Percentiles rank a stretch among this genome's conserved stretches.
phyloP scores from a whole-genome alignment of 768 basidiomycete genomes.

The Hericium rajendrae region DNA sequence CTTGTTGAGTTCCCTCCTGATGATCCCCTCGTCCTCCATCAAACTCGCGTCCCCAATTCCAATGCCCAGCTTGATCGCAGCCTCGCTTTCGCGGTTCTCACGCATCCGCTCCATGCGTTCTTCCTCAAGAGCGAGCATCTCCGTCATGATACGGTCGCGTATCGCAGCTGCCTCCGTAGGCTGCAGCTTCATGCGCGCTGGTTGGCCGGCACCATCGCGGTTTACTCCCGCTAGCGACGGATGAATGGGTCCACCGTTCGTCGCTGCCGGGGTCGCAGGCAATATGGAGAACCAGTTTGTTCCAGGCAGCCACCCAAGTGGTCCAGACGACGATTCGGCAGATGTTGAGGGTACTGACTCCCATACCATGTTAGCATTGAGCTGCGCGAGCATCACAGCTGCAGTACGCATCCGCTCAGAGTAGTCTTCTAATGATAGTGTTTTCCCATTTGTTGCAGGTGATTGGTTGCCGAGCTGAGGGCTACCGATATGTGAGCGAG shows the following conservation, averaged over 20 bases:
- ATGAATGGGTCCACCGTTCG: constrained; percentile 17
- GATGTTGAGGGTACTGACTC: constrained; percentile 31
- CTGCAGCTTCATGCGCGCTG: constrained; percentile 63
- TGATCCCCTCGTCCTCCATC: constrained; percentile 84
- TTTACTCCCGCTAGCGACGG: constrained; percentile 21
- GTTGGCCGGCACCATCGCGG: constrained; percentile 8
- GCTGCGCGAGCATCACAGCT: constrained; percentile 95
- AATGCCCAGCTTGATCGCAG: constrained; percentile 41
- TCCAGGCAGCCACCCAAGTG: constrained; percentile 22
- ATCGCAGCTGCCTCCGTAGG: constrained; percentile 82
- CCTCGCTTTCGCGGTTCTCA: constrained; percentile 55
- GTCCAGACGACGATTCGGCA: constrained; percentile 11
- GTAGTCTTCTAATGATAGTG: constrained; percentile 88
- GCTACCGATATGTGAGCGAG: constrained; percentile 2
- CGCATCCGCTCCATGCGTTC: constrained; percentile 93
- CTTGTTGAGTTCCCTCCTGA: constrained; percentile 86
- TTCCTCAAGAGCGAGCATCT: constrained; percentile 95
- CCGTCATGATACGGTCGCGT: constrained; percentile 92
- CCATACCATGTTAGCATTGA: constrained; percentile 70
- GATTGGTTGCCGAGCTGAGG: constrained; percentile 7
- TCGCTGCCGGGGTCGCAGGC: constrained; percentile 7
- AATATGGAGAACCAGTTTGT: constrained; percentile 17
- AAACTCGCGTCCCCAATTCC: constrained; percentile 6
- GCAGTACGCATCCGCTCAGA: constrained; percentile 98
- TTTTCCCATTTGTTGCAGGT: constrained; percentile 8